Evolutionary conservation across 2,329 filamentous ascomycete species (phyloP).

Genomic region (Hymenoscyphus fructigenus): DNA sequence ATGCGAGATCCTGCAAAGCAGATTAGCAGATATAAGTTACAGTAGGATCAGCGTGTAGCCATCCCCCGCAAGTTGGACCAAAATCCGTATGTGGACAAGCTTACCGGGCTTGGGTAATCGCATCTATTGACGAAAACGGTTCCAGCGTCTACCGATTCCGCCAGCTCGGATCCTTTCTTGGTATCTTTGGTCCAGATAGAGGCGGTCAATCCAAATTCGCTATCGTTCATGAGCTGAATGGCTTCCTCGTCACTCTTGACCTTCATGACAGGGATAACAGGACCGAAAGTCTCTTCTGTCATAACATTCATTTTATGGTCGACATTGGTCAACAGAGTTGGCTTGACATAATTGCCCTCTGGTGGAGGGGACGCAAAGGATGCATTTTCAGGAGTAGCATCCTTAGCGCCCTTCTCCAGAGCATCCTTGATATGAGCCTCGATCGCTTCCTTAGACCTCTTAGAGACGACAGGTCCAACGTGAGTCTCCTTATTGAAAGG

Average conservation of each 20-base stretch:
- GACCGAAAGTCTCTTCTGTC: conserved; percentile 93
- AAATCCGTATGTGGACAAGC: conserved; percentile 39
- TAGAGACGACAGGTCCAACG: conserved; percentile 85
- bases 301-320: conserved; percentile 84
- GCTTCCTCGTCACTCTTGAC: conserved; percentile 81
- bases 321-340: conserved; percentile 77
- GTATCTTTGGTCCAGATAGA: conserved; percentile 96
- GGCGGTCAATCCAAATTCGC: conserved; percentile 90
- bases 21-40: conserved; percentile 12
- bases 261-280: conserved; percentile 86
- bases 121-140: conserved; percentile 96
- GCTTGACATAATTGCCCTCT: conserved; percentile 87
- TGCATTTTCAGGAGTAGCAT: conserved; percentile 79
- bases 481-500: conserved; percentile 77
- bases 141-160: conserved; percentile 81
- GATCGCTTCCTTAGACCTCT: conserved; percentile 73
- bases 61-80: conserved; percentile 8
- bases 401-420: conserved; percentile 76
- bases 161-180: conserved; percentile 69
- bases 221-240: conserved; percentile 86
- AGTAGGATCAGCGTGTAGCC: conserved; percentile 11
- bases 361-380: conserved; percentile 70
- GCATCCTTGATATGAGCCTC: conserved; percentile 80
- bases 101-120: conserved; percentile 87
- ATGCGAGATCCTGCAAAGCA: conserved; percentile 73